Evolutionary conservation across 768 basidiomycete species (phyloP), one percentile per base, ranked within the genome.

Genomic region (Tylopilus sp.): DNA sequence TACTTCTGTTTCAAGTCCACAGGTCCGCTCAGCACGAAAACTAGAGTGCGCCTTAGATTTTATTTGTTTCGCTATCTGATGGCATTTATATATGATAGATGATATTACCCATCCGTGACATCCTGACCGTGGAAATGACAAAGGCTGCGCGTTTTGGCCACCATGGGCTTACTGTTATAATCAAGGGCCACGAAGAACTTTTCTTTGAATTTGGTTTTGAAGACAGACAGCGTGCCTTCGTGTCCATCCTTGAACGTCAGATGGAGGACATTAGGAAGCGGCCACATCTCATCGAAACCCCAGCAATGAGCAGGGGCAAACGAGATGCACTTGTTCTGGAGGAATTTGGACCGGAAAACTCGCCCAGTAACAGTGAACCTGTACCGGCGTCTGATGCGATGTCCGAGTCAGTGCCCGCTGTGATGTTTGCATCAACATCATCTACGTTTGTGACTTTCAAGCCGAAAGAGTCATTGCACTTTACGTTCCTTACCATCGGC

Each of bases 381-480:
- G 60, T 10, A 28, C 28, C 78, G 23, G 66, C 75, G 3, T 73
- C 79, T 2, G 84, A 86, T 47, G 75, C 71, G 36, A 73, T 83
- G 75, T 74, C 83, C 6, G 86, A 88, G 52, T 84, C 85, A 6
- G 63, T 89, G 20, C 88, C 91, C 3, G 88, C 91, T n/a, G 82
- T 92, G 39, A 94, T 98, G 91, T 98, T 99, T 69, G 92, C 88
- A 2, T 95, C 91, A 11, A 85, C 88, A n/a, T 92, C 91, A 0
- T 93, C 91, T 3, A 95, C 95, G 2, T 98, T 98, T 74, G 72
- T 99, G 57, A 95, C 93, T 6, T 99, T 99, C 75, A 95, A 93
- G 69, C 97, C 95, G 2, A 79, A 80, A 60, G 80, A 88, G 58
- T 75, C 89, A 2, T 71, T 99, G 53, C 86, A 83, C 59, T 91